Percentiles rank a stretch among this genome's conserved stretches.
These are phyloP conservation scores for Pleodorina starrii DNA, from an alignment of 139 green algal species.

Conservation along the genomic window DNA sequence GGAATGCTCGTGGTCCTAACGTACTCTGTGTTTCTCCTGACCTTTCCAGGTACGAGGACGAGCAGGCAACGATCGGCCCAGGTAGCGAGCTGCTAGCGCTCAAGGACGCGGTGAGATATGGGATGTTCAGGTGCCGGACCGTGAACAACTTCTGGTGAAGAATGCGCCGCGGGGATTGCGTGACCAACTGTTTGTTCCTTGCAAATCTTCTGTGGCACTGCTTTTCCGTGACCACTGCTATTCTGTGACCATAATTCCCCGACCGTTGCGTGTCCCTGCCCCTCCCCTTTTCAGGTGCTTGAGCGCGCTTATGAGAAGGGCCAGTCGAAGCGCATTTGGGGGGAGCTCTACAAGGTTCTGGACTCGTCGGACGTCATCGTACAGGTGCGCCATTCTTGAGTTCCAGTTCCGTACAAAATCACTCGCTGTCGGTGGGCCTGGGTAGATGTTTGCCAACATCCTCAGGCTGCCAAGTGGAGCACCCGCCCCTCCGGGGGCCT, in stretches of 20 bases:
- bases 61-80: neutral
- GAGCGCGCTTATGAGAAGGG: slow-evolving; percentile 81
- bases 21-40: too few relatives aligned
- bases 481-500: neutral
- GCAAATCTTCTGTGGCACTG: too few relatives aligned
- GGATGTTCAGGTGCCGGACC: too few relatives aligned
- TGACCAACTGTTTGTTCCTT: too few relatives aligned
- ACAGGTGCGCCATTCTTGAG: slow-evolving; percentile 71
- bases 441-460: slow-evolving; percentile 45
- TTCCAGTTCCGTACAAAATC: neutral
- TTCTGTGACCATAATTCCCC: too few relatives aligned
- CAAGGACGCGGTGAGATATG: neutral
- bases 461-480: slow-evolving; percentile 26
- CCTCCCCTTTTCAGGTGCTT: slow-evolving; percentile 2
- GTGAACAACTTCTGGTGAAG: too few relatives aligned
- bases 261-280: too few relatives aligned
- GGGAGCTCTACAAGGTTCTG: slow-evolving; percentile 99
- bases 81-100: neutral
- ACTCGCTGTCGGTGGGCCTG: slow-evolving; percentile 33
- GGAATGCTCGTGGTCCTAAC: neutral
- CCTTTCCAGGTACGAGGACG: slow-evolving; percentile 52
- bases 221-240: too few relatives aligned
- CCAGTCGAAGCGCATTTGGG: slow-evolving; percentile 98
- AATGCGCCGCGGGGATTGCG: too few relatives aligned
- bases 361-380: slow-evolving; percentile 98